phyloP scores from a whole-genome alignment of 331 rosid genomes.

The Erythrophleum ivorense region DNA sequence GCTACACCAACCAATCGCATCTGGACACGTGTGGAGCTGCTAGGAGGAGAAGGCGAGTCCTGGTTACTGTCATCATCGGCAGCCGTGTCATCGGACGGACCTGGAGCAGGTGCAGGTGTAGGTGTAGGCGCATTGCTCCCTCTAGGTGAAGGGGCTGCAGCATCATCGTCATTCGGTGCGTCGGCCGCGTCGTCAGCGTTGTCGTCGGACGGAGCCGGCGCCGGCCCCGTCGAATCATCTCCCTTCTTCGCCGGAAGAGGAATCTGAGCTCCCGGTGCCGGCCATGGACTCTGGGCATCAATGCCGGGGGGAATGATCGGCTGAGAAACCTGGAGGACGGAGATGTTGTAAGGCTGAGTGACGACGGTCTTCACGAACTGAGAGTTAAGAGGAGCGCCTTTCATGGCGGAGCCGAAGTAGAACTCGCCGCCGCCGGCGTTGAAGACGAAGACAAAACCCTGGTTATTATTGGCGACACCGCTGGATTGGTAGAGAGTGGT shows the following conservation, averaged over 20 bases:
- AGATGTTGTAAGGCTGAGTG: constrained; percentile 57
- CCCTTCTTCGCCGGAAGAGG: background rate
- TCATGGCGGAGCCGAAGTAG: constrained; percentile 62
- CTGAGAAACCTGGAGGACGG: constrained; percentile 57
- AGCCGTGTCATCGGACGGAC: background rate
- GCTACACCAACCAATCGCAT: constrained; percentile 37
- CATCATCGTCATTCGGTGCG: background rate
- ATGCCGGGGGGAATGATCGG: constrained; percentile 49
- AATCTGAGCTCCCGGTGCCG: background rate
- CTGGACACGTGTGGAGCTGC: constrained; percentile 15
- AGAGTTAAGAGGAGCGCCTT: constrained; percentile 35
- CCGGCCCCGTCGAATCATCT: background rate
- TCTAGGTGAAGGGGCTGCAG: background rate
- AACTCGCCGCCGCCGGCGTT: constrained; percentile 54
- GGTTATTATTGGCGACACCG: constrained; percentile 51
- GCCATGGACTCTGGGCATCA: constrained; percentile 23
- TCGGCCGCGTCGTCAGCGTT: background rate
- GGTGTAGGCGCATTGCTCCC: background rate
- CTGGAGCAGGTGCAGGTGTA: constrained; percentile 13
- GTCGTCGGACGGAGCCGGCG: background rate
- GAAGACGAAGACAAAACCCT: constrained; percentile 60
- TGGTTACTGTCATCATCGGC: background rate
- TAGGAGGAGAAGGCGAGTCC: background rate
- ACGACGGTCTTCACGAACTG: constrained; percentile 47
- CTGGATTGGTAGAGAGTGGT: constrained; percentile 69